Base-by-base conservation (phyloP, 163 green algal genomes). In the Picocystis sp. region DNA sequence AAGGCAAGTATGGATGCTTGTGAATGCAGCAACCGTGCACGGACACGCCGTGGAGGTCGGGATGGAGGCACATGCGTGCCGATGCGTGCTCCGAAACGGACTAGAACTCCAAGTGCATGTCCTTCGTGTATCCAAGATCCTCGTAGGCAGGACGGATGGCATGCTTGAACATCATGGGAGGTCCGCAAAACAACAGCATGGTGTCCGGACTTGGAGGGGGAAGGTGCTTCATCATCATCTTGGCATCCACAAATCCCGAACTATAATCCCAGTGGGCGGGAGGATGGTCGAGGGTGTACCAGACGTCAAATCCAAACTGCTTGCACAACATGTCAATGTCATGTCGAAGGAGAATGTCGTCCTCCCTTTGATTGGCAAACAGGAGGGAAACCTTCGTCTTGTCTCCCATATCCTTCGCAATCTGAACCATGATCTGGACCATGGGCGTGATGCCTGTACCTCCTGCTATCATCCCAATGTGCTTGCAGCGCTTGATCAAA, bases 131-230 rank as follows among this genome's bases (percentile, higher is more conserved):
- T 11, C 80, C 79, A 42, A 80, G 38, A 43, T 73, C 76, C 44
- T 75, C 56, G 22, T 84, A 56, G 49, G 78, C 80, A 6, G 80
- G 80, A 44, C 76, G 54, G 65, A 76, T 84, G 3, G 76, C 79
- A 45, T 78, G 73, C 48, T 87, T 79, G 54, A 88, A 72, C 80
- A 89, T 89, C 46, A 65, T 62, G 22, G 70, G 77, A 0, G 80
- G 80, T 2, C 80, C 80, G 61, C 80, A 89, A 50, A 89, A 57
- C 17, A 72, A 53, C 10, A 38, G 8, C 5, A 19, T 22, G 0
- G 65, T 65, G 50, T 64, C 64, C 0, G 56, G 35, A 11, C 57
- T 55, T 22, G 59, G 50, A 0, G 63, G 57, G 52, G 82, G 76
- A 35, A 81, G 65, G 45, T 73, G 61, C 13, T 80, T 58, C 50